Evolutionary conservation across 352 stramenopile genomes (phyloP).

Genomic region (Pythium phragmitis): DNA sequence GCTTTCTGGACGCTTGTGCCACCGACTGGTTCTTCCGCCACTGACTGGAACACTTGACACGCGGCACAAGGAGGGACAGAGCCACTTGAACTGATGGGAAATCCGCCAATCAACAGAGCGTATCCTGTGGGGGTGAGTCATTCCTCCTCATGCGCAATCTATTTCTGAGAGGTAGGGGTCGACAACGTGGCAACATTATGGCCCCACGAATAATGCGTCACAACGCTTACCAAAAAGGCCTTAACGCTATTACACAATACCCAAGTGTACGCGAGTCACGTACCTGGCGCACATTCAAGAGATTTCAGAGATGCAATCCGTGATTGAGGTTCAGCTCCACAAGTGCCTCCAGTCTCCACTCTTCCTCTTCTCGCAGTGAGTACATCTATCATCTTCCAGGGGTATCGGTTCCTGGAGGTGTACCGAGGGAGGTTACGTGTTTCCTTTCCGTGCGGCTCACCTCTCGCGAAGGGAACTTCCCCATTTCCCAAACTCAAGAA

Average conservation of each 20-base stretch:
- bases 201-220: background rate
- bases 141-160: conserved; percentile 8
- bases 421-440: conserved; percentile 23
- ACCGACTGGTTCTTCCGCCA: conserved; percentile 9
- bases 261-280: no score
- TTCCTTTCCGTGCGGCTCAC: background rate
- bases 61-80: conserved; percentile 22
- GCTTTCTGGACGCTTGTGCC: background rate
- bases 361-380: background rate
- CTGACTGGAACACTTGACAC: conserved; percentile 23
- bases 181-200: background rate
- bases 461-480: background rate
- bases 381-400: conserved; percentile 13
- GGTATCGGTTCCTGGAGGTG: conserved; percentile 17
- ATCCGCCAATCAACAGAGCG: conserved; percentile 22
- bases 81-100: conserved; percentile 11
- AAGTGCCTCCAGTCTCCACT: no score
- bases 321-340: no score
- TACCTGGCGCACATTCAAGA: no score
- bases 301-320: no score
- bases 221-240: no score
- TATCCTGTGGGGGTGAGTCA: conserved; percentile 26
- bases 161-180: conserved; percentile 8
- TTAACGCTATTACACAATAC: no score
- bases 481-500: conserved; percentile 12